These are phyloP conservation scores for Ogataea trehaloabstinens DNA, from an alignment of 805 yeast species.

Conservation along the genomic window DNA sequence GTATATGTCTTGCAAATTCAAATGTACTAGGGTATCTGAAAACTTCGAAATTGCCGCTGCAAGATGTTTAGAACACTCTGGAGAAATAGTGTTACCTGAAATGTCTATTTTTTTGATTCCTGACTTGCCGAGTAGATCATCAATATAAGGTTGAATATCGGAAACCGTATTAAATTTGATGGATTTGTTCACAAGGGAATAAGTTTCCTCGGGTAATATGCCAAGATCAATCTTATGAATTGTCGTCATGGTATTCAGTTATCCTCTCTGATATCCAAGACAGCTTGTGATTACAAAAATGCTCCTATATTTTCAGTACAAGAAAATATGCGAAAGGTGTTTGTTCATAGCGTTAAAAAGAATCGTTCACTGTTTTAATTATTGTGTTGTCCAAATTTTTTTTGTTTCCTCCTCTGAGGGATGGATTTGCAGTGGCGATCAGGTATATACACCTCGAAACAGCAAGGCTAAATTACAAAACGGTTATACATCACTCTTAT, in stretches of 20 bases:
- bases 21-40: constrained; percentile 53
- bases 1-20: constrained; percentile 87
- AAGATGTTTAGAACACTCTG: constrained; percentile 76
- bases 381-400: no score
- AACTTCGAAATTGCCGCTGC: constrained; percentile 51
- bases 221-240: constrained; percentile 32
- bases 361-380: no score
- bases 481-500: no score
- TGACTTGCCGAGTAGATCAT: constrained; percentile 44
- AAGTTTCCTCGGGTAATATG: constrained; percentile 46
- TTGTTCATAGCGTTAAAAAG: no score
- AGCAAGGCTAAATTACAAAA: no score
- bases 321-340: no score
- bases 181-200: constrained; percentile 71
- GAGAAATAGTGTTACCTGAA: constrained; percentile 93
- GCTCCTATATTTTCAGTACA: no score
- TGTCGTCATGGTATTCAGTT: constrained; percentile 32
- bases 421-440: no score
- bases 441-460: no score
- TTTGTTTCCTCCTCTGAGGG: no score
- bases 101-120: constrained; percentile 62
- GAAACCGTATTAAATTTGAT: constrained; percentile 68
- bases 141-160: constrained; percentile 71
- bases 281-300: no score
- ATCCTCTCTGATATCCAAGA: background rate